These are phyloP conservation scores for Neovahlkampfia damariscottae DNA, from an alignment of 78 protist genomes.

Conservation along the genomic window DNA sequence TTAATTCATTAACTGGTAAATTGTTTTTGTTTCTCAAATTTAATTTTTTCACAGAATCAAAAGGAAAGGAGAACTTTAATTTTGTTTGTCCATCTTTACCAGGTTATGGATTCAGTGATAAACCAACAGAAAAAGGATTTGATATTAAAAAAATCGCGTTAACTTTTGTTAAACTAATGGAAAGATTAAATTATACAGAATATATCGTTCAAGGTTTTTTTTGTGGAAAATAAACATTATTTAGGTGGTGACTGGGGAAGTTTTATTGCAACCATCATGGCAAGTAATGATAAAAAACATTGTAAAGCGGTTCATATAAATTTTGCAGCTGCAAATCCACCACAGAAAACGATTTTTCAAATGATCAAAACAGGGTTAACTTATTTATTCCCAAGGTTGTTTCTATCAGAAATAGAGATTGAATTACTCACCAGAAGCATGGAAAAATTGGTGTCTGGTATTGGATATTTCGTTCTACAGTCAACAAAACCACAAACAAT, in stretches of 20 bases:
- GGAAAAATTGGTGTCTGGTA: neutral
- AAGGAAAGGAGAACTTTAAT: constrained; percentile 2
- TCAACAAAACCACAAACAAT: neutral
- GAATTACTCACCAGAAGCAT: neutral
- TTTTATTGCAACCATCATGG: neutral
- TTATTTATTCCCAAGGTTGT: neutral
- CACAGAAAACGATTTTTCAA: neutral
- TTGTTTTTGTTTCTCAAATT: too few species aligned
- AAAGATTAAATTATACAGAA: neutral
- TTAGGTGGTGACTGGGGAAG: constrained; percentile 13
- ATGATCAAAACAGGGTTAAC: too few species aligned
- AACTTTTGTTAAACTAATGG: neutral
- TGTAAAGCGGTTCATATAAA: neutral
- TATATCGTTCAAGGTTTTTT: too few species aligned
- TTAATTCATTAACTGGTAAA: too few species aligned
- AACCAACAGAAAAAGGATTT: neutral
- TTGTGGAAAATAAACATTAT: too few species aligned
- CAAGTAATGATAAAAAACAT: neutral
- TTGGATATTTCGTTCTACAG: neutral
- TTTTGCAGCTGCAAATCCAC: neutral
- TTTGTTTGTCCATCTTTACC: constrained; percentile 11
- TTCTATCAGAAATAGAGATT: neutral
- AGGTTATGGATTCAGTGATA: constrained; percentile 22
- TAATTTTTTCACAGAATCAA: too few species aligned
- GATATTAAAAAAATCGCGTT: neutral